These are phyloP conservation scores for Smallanthus sonchifolius DNA, from an alignment of 129 eudicot genomes.

Conservation along the genomic window DNA sequence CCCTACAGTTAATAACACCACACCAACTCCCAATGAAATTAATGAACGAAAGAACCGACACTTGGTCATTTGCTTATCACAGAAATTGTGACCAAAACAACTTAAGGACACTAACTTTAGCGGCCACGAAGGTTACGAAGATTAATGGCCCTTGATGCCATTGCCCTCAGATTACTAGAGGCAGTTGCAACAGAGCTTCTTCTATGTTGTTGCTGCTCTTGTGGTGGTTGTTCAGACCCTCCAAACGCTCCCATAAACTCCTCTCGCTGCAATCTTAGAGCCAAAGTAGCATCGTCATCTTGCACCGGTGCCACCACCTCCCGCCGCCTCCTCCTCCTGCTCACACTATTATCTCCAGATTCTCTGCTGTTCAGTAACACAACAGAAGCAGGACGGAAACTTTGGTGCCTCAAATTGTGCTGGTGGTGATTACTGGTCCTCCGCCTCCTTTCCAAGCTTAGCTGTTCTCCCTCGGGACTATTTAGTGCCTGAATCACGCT, in stretches of 20 bases:
- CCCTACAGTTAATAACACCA: neutral
- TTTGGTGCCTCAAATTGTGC: conserved; percentile 35
- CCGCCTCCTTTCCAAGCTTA: conserved; percentile 36
- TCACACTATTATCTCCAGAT: conserved; percentile 31
- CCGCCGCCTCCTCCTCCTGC: conserved; percentile 31
- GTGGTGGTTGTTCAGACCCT: conserved; percentile 31
- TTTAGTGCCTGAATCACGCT: conserved; percentile 28
- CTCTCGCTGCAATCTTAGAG: conserved; percentile 78
- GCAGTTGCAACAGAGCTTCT: conserved; percentile 46
- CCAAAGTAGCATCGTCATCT: conserved; percentile 85
- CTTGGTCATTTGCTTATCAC: conserved; percentile 9
- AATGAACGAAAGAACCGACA: neutral
- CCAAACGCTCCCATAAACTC: conserved; percentile 72
- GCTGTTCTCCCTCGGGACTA: conserved; percentile 36
- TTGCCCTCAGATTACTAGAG: conserved; percentile 67
- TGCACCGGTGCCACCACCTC: conserved; percentile 31
- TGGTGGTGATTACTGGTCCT: conserved; percentile 21
- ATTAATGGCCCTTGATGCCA: conserved; percentile 72
- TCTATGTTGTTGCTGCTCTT: conserved; percentile 11
- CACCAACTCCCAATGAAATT: neutral
- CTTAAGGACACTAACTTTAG: neutral
- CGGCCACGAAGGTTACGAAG: conserved; percentile 42
- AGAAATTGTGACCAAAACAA: conserved; percentile 27
- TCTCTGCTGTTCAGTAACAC: conserved; percentile 31
- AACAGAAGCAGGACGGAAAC: conserved; percentile 32